These are phyloP conservation scores for Podospora pseudocomata DNA, from an alignment of 495 filamentous ascomycete species.

Conservation along the genomic window DNA sequence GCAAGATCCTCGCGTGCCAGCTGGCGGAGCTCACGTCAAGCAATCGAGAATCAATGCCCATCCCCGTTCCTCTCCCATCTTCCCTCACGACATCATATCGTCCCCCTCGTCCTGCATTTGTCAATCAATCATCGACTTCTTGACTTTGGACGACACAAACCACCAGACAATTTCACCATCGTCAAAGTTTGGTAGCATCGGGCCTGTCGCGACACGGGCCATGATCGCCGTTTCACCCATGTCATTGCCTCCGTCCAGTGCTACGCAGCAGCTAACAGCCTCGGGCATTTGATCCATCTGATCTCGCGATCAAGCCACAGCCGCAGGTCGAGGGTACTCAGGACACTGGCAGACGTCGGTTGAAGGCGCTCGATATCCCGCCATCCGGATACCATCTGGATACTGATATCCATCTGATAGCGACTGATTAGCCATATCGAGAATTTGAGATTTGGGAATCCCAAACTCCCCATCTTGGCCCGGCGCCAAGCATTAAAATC, in stretches of 20 bases:
- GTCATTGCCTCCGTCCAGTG: background rate
- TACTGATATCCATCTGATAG: background rate
- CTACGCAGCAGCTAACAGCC: background rate
- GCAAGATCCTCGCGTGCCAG: background rate
- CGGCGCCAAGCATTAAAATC: conserved; percentile 13
- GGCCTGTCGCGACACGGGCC: background rate
- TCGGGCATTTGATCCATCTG: background rate
- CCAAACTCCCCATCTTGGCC: background rate
- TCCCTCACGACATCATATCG: background rate
- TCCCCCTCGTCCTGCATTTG: background rate
- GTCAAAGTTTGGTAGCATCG: conserved; percentile 2
- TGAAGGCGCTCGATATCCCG: background rate
- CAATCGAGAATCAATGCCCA: no score
- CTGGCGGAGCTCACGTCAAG: background rate
- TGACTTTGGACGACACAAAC: conserved; percentile 2
- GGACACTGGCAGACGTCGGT: background rate
- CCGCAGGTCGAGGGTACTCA: background rate
- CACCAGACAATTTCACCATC: background rate
- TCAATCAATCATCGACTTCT: background rate
- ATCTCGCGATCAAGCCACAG: background rate
- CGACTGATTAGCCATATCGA: conserved; percentile 4
- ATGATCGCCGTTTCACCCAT: conserved; percentile 5
- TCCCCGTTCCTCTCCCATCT: no score
- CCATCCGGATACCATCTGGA: background rate
- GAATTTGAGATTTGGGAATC: conserved; percentile 2